Conservation (phyloP, 1,139 yeast species). For the Protomyces pachydermus region DNA sequence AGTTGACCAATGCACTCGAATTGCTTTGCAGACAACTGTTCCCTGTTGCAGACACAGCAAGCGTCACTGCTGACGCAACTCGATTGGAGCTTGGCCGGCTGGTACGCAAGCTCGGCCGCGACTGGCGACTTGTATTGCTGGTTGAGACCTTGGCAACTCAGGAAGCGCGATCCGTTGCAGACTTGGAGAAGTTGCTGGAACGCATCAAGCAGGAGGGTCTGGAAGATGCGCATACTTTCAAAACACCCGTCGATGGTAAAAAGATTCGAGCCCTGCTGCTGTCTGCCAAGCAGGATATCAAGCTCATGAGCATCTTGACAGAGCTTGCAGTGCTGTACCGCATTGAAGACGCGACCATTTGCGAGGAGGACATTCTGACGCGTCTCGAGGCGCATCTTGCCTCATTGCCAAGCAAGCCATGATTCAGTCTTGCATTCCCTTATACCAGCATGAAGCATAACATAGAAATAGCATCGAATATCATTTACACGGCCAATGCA, state of each 20-base stretch:
- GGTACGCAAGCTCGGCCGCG: slow-evolving; percentile 4
- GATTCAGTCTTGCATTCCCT: background rate
- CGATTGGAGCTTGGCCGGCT: slow-evolving; percentile 4
- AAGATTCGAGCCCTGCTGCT: slow-evolving; percentile 12
- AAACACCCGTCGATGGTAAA: slow-evolving; percentile 12
- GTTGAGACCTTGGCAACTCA: background rate
- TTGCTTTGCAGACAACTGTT: background rate
- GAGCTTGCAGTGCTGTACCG: slow-evolving; percentile 8
- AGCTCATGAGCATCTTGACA: slow-evolving; percentile 18
- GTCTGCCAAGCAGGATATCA: slow-evolving; percentile 1
- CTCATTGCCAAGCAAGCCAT: background rate
- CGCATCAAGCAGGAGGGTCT: background rate
- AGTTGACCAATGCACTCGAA: slow-evolving; percentile 16
- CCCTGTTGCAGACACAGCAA: background rate
- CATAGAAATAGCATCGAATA: background rate
- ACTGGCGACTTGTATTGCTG: slow-evolving; percentile 12
- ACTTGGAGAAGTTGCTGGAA: background rate
- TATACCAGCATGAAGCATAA: background rate
- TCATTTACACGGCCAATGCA: background rate
- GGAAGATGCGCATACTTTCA: slow-evolving; percentile 5
- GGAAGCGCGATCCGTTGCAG: background rate
- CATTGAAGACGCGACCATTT: slow-evolving; percentile 4
- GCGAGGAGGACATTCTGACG: slow-evolving; percentile 6
- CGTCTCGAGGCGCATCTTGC: background rate
- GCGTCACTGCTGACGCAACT: background rate